Evolutionary conservation across 2,329 filamentous ascomycete species (phyloP), one percentile per base, ranked within the genome.

Genomic region (Colletotrichum brevisporum): DNA sequence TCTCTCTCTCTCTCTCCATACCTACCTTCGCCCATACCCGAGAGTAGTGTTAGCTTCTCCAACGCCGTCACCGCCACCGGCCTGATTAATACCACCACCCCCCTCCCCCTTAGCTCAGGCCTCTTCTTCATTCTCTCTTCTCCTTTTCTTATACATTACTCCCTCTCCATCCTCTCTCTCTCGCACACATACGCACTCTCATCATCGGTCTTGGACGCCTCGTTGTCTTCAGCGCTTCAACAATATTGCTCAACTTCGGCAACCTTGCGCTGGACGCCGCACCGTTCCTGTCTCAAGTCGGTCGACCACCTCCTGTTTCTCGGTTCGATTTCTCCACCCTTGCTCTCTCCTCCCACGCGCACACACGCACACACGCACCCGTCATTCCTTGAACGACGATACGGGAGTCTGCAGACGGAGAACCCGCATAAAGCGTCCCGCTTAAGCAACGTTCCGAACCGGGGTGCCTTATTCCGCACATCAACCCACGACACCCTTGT

Each of bases 191-290:
- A 6, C n/a, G 24, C 47, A 5, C 47, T 50, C 21, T 50, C 18
- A 13, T 18, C 13, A n/a, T 50, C 50, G 54, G 50, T 60, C 59
- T 21, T 36, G 24, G 41, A 62, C 59, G 59, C 51, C 50, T 62
- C 50, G 16, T 52, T 36, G 58, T 43, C 66, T 69, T 59, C 66
- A 60, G 55, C 47, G 51, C 52, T 58, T 67, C 63, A n/a, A 12
- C n/a, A 68, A 68, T 56, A 53, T 41, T 63, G 56, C 63, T 70
- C 57, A 61, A 57, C 63, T 70, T 70, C 67, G 58, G 67, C 67
- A 63, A 70, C 63, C 58, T 60, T 70, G 67, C 63, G 67, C 67
- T 70, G 67, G 67, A 68, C 67, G 67, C 67, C 63, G 63, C 67
- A 67, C 58, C 67, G 63, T 67, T 70, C 63, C 27, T 68, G 67